These are phyloP conservation scores for Starmerella roubikii DNA, from an alignment of 805 yeast species.

Conservation along the genomic window DNA sequence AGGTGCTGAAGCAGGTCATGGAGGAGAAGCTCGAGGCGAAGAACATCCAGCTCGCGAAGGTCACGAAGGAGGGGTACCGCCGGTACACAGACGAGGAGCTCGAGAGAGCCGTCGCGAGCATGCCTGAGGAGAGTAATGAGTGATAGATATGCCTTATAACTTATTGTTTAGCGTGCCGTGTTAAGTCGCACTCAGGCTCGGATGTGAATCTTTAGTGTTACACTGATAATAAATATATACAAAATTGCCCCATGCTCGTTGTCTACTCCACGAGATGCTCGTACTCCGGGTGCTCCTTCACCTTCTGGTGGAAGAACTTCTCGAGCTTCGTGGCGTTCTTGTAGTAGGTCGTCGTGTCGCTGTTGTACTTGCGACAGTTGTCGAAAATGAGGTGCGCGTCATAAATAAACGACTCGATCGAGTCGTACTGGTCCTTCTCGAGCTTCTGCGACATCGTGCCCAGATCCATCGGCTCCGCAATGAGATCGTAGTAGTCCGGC, in stretches of 20 bases:
- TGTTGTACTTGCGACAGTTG: slow-evolving; percentile 85
- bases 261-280: slow-evolving; percentile 62
- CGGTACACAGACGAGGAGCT: slow-evolving; percentile 75
- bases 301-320: slow-evolving; percentile 67
- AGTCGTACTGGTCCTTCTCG: slow-evolving; percentile 81
- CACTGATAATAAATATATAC: slow-evolving; percentile 26
- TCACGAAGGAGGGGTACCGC: slow-evolving; percentile 75
- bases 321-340: slow-evolving; percentile 91
- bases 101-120: slow-evolving; percentile 59
- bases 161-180: too few relatives aligned
- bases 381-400: slow-evolving; percentile 78
- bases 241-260: too few relatives aligned
- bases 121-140: slow-evolving; percentile 47
- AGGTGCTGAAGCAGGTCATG: slow-evolving; percentile 93
- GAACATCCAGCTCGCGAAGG: slow-evolving; percentile 89
- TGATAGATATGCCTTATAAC: too few relatives aligned
- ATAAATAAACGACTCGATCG: slow-evolving; percentile 80
- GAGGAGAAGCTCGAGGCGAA: slow-evolving; percentile 93
- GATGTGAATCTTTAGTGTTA: background rate
- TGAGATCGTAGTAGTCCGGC: slow-evolving; percentile 89
- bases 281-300: slow-evolving; percentile 86
- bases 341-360: slow-evolving; percentile 87
- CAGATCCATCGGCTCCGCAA: slow-evolving; percentile 95
- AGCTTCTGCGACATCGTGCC: slow-evolving; percentile 89
- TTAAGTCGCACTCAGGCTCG: too few relatives aligned